These are phyloP conservation scores for Aspergillus novofumigatus DNA, from an alignment of 2,329 filamentous ascomycete genomes.

Conservation along the genomic window DNA sequence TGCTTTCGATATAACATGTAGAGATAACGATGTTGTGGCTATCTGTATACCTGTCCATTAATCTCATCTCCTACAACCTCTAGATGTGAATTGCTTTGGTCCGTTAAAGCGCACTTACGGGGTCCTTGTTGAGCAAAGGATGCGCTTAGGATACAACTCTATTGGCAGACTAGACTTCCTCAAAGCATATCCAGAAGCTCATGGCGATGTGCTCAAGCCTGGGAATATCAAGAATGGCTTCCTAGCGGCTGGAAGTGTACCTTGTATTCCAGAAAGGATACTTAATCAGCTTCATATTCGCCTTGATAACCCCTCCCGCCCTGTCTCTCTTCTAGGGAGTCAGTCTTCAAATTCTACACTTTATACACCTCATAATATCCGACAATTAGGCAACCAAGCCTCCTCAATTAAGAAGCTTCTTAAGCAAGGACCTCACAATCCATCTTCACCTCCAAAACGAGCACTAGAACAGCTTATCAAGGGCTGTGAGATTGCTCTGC, in stretches of 20 bases:
- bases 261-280: no score
- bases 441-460: no score
- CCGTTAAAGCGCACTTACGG: no score
- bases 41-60: conserved; percentile 34
- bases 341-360: no score
- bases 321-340: neutral
- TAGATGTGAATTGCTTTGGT: no score
- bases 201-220: neutral
- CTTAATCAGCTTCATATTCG: no score
- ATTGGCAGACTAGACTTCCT: neutral
- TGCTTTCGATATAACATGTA: conserved; percentile 29
- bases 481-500: neutral
- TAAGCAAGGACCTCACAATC: neutral
- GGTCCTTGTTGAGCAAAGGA: no score
- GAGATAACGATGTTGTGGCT: conserved; percentile 34
- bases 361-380: neutral
- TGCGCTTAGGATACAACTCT: neutral
- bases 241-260: no score
- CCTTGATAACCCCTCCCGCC: neutral
- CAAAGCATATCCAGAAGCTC: conserved; percentile 1
- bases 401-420: neutral
- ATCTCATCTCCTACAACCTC: conserved; percentile 25
- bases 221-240: no score
- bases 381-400: neutral
- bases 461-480: neutral